Evolutionary conservation across 306 rosid species (phyloP), one percentile per base, ranked within the genome.

Genomic region (Cicer pinnatifidum): DNA sequence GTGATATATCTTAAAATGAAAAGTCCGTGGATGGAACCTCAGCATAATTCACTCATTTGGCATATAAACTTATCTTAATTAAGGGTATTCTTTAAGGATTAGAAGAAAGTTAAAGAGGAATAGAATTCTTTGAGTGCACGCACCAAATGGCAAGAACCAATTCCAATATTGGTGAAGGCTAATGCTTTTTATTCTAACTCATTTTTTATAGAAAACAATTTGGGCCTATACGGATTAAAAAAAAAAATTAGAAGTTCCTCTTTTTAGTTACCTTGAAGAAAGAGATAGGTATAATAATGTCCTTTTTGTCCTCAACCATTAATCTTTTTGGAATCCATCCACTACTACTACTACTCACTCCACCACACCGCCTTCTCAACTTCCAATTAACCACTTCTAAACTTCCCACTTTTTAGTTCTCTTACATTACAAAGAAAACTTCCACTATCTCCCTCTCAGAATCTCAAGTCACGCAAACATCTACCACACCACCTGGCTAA

Each of bases 211-310:
- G 44, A 44, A 71, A 35, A 69, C 13, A 72, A 58, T 16, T 72
- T 64, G 74, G 62, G 8, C 65, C 48, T 70, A 65, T 58, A 19
- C 20, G 3, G 11, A 56, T 66, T 57, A 73, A 73, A 72, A 66
- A 76, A 76, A 59, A 11, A 39, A 56, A 28, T 28, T 63, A 38
- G 65, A 62, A 56, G 11, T 15, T 48, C 38, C 71, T 48, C 75
- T 63, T 77, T 81, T 28, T 4, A 69, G 33, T 8, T 82, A 7
- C 19, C 85, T 72, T 82, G 16, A 44, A 45, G n/a, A 1, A 46
- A 66, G 82, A 67, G 85, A n/a, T 59, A 81, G 66, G 87, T 38
- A 82, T 81, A 63, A 16, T 46, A 73, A 9, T 69, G 62, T 69
- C 72, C 23, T 39, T 48, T 48, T 80, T 80, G 28, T 69, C 16